phyloP scores from a whole-genome alignment of 1,139 yeast genomes.

The Pichia sp. region DNA sequence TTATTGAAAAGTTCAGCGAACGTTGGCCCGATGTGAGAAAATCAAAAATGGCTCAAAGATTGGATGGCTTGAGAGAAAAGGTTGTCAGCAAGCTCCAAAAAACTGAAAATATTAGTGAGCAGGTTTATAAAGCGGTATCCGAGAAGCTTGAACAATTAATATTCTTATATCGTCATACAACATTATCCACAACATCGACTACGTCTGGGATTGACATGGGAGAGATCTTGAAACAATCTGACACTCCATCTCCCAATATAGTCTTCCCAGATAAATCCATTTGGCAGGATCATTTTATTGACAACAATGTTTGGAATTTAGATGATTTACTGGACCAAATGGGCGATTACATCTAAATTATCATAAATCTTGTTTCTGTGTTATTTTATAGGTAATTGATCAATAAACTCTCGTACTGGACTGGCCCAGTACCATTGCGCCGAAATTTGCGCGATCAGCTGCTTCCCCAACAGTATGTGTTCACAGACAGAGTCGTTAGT shows the following conservation, averaged over 20 bases:
- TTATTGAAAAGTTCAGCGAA: constrained; percentile 14
- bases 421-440: constrained; percentile 8
- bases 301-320: constrained; percentile 9
- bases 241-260: not conserved
- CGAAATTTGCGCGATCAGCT: constrained; percentile 3
- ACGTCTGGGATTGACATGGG: too few relatives aligned
- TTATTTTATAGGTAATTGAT: too few relatives aligned
- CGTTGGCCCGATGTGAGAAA: constrained; percentile 19
- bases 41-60: constrained; percentile 11
- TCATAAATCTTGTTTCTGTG: too few relatives aligned
- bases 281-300: constrained; percentile 18
- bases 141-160: too few relatives aligned
- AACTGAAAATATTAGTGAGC: too few relatives aligned
- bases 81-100: too few relatives aligned
- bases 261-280: constrained; percentile 12
- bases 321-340: constrained; percentile 8
- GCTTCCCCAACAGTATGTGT: not conserved
- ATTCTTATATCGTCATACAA: too few relatives aligned
- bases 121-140: too few relatives aligned
- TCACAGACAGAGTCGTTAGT: not conserved
- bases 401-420: constrained; percentile 3
- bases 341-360: constrained; percentile 5
- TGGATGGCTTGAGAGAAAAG: constrained; percentile 6
- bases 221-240: too few relatives aligned
- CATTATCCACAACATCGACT: too few relatives aligned